phyloP scores from a whole-genome alignment of 176 grass and related monocot genomes.

The Hyparrhenia diplandra region DNA sequence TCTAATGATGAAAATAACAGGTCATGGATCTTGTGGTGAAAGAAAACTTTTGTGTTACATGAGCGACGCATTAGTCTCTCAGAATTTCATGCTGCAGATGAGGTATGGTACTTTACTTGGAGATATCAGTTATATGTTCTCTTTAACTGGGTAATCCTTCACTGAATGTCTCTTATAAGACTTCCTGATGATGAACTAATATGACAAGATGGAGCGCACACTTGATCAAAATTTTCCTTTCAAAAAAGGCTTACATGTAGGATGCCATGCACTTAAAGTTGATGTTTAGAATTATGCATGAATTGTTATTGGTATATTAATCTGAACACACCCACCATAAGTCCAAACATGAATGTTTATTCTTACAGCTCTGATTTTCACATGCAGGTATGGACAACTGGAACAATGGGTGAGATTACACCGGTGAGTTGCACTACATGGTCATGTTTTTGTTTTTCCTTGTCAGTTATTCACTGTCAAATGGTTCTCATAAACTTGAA shows the following conservation, averaged over 20 bases:
- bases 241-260: not conserved
- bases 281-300: slow-evolving; percentile 12
- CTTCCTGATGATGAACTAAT: not conserved
- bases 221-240: not conserved
- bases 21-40: slow-evolving; percentile 94
- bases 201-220: not conserved
- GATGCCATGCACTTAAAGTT: not conserved
- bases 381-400: slow-evolving; percentile 93
- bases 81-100: slow-evolving; percentile 97
- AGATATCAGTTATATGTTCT: no score
- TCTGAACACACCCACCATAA: no score
- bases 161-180: not conserved
- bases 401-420: slow-evolving; percentile 98
- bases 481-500: not conserved
- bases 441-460: not conserved
- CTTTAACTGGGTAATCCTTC: not conserved
- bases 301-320: no score
- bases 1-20: slow-evolving; percentile 51
- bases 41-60: slow-evolving; percentile 70
- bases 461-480: no score
- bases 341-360: not conserved
- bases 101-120: slow-evolving; percentile 63
- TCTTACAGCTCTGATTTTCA: slow-evolving; percentile 21
- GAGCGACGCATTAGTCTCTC: slow-evolving; percentile 93
- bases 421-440: slow-evolving; percentile 48